Evolutionary conservation across 371 early-diverging fungal species (phyloP).

Genomic region (Mortierella sp.): DNA sequence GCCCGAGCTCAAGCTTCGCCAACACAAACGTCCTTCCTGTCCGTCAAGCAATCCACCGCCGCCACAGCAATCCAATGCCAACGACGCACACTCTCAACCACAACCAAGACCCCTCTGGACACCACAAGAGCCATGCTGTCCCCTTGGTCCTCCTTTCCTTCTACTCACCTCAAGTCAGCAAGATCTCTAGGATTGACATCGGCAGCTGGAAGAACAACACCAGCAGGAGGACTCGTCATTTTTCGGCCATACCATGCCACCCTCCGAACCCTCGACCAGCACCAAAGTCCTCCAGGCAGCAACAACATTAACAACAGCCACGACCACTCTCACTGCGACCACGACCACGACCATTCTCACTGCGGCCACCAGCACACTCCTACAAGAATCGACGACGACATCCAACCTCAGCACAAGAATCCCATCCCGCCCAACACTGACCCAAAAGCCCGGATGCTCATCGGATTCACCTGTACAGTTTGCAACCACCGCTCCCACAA

Average conservation of each 20-base stretch:
- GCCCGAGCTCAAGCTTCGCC: background rate
- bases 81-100: background rate
- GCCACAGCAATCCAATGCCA: background rate
- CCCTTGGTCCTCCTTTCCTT: background rate
- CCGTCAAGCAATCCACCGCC: background rate
- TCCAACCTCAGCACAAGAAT: conserved; percentile 40
- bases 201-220: background rate
- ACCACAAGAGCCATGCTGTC: conserved; percentile 1
- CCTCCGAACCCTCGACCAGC: conserved; percentile 31
- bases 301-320: background rate
- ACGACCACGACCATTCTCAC: too few relatives aligned
- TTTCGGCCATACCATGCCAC: conserved; percentile 42
- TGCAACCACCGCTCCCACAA: conserved; percentile 89
- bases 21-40: background rate
- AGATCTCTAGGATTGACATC: background rate
- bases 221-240: background rate
- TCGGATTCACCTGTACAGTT: conserved; percentile 96
- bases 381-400: conserved; percentile 18
- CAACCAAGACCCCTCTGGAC: background rate
- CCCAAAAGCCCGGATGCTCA: conserved; percentile 77
- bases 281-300: background rate
- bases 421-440: conserved; percentile 56
- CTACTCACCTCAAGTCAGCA: background rate
- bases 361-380: background rate
- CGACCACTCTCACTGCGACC: background rate